Evolutionary conservation across 2,329 filamentous ascomycete species (phyloP), one percentile per base, ranked within the genome.

Genomic region (Colletotrichum scovillei): DNA sequence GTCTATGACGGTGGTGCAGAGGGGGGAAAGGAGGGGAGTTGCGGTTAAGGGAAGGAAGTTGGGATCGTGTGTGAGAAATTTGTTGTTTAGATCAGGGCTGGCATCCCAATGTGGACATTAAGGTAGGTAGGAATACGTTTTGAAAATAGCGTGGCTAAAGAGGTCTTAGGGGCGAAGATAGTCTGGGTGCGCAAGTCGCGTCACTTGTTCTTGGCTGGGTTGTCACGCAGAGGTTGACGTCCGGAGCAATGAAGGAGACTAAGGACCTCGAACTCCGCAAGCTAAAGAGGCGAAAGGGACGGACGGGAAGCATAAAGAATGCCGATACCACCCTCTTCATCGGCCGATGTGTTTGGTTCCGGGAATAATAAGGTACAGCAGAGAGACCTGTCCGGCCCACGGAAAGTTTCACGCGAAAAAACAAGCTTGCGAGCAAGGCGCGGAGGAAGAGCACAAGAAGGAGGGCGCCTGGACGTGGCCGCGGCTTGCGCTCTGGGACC

Each of bases 351-450:
- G 24, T 11, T 22, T 24, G 53, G 30, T 5, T n/a, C 59, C 58
- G 55, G 52, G 30, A 30, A 64, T 49, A 53, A 46, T 19, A 46
- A 56, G 35, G 26, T 57, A 38, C 49, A 57, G 24, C 42, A 49
- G 42, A 49, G 8, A 42, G 42, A 49, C 19, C 8, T 49, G 42
- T 49, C 42, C 42, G 8, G 38, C 30, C 14, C 42, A 46, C 24
- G 30, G 35, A 32, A 30, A 35, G 71, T 73, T 73, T 71, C 71
- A 73, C 62, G 28, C 69, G 32, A 5, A 66, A 65, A 73, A 73
- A 62, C 67, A 73, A 71, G 67, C 67, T 66, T 66, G 46, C 46
- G 67, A 53, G 69, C 38, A 32, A 38, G 46, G 57, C 26, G 56
- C 26, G 60, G 60, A 38, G 53, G 53, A 28, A 11, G 42, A 49